phyloP scores from a whole-genome alignment of 306 rosid genomes.

The Echinosophora koreensis region DNA sequence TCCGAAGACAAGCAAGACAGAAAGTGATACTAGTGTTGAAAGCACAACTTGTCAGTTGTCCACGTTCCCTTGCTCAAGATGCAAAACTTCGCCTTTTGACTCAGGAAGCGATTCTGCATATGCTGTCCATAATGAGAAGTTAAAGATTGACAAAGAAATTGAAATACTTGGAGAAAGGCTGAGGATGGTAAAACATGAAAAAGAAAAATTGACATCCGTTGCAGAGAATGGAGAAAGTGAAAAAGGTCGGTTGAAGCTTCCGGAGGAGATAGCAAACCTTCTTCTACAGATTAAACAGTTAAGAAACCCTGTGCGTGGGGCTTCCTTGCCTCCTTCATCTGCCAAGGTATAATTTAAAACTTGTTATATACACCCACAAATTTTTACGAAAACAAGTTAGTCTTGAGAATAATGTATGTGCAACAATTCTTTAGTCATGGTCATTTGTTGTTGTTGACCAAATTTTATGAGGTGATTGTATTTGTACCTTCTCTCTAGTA shows the following conservation, averaged over 20 bases:
- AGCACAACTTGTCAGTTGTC: slow-evolving; percentile 5
- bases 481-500: slow-evolving; percentile 34
- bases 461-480: slow-evolving; percentile 17
- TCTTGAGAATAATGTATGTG: slow-evolving; percentile 30
- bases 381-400: background rate
- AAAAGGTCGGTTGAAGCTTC: slow-evolving; percentile 51
- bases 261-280: slow-evolving; percentile 55
- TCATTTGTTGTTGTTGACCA: slow-evolving; percentile 28
- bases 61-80: slow-evolving; percentile 27
- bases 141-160: slow-evolving; percentile 57
- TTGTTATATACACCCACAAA: slow-evolving; percentile 14
- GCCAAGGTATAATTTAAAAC: slow-evolving; percentile 57
- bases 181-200: slow-evolving; percentile 52
- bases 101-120: slow-evolving; percentile 48
- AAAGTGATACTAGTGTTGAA: slow-evolving; percentile 14
- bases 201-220: slow-evolving; percentile 44
- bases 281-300: slow-evolving; percentile 48
- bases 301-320: slow-evolving; percentile 49
- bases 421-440: slow-evolving; percentile 35
- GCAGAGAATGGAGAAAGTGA: slow-evolving; percentile 52
- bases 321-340: slow-evolving; percentile 56
- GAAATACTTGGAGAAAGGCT: slow-evolving; percentile 58
- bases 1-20: slow-evolving; percentile 37
- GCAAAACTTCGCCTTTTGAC: slow-evolving; percentile 41
- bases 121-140: slow-evolving; percentile 50